phyloP scores from a whole-genome alignment of 352 stramenopile genomes.

The Phytophthora tubulina region DNA sequence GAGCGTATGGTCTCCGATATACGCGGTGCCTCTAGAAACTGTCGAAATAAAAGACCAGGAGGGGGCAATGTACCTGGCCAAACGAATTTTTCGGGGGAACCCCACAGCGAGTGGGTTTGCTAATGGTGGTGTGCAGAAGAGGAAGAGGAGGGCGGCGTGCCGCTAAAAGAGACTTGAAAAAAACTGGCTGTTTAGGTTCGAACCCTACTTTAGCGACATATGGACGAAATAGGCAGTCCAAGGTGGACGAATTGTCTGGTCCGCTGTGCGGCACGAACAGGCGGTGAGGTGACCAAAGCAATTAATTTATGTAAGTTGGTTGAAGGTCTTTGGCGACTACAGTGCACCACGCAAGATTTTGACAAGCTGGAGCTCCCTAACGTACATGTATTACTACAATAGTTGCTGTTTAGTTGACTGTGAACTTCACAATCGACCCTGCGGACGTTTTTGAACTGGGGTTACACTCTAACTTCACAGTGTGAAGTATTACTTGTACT shows the following conservation, averaged over 20 bases:
- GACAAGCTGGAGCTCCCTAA: too few species aligned
- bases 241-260: slow-evolving; percentile 16
- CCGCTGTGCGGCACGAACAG: slow-evolving; percentile 10
- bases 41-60: slow-evolving; percentile 17
- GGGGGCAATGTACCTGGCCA: not conserved
- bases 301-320: not conserved
- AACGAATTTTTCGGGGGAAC: slow-evolving; percentile 26
- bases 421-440: too few species aligned
- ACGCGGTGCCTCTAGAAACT: slow-evolving; percentile 8
- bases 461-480: too few species aligned
- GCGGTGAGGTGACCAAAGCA: not conserved
- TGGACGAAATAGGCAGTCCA: slow-evolving; percentile 21
- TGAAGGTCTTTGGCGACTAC: not conserved
- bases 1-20: slow-evolving; percentile 9
- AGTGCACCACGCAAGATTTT: too few species aligned
- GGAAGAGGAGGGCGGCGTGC: slow-evolving; percentile 14
- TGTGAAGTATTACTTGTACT: too few species aligned
- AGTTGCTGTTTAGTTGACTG: too few species aligned
- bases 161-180: slow-evolving; percentile 18
- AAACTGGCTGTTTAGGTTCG: slow-evolving; percentile 32
- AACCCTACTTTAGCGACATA: slow-evolving; percentile 7
- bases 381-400: too few species aligned
- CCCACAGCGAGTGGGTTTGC: slow-evolving; percentile 17
- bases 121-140: slow-evolving; percentile 27
- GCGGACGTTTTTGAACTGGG: too few species aligned